phyloP scores from a whole-genome alignment of 257 asterid species.

The Thymus mandschuricus region DNA sequence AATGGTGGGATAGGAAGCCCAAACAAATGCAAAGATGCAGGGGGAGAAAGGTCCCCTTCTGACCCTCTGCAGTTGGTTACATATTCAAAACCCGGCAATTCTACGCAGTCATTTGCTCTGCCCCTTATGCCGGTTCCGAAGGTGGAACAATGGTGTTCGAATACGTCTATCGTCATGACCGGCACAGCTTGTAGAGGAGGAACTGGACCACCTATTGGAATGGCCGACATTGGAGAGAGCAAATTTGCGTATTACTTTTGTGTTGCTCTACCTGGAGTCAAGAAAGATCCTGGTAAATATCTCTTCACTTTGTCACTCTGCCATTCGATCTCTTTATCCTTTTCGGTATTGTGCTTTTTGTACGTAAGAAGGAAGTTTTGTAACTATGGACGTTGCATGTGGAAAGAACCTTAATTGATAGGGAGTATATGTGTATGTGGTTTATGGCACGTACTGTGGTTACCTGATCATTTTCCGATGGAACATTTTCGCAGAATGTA shows the following conservation, averaged over 20 bases:
- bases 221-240: slow-evolving; percentile 70
- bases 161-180: slow-evolving; percentile 45
- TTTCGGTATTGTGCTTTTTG: neutral
- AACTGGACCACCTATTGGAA: slow-evolving; percentile 75
- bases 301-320: neutral
- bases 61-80: slow-evolving; percentile 41
- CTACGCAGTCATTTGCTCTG: slow-evolving; percentile 48
- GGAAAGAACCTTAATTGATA: neutral
- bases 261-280: slow-evolving; percentile 89
- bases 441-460: too few species aligned
- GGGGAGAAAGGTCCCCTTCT: slow-evolving; percentile 31
- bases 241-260: slow-evolving; percentile 73
- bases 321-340: neutral
- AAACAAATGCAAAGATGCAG: slow-evolving; percentile 30
- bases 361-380: neutral
- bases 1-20: slow-evolving; percentile 28
- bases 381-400: neutral
- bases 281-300: slow-evolving; percentile 74
- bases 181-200: slow-evolving; percentile 65
- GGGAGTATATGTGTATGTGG: neutral
- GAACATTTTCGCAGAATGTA: too few species aligned
- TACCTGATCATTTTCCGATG: too few species aligned
- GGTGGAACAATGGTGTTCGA: slow-evolving; percentile 47
- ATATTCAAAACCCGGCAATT: slow-evolving; percentile 15
- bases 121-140: slow-evolving; percentile 58